Evolutionary conservation across 306 rosid genomes (phyloP), one percentile per base, ranked within the genome.

Genomic region (Crataegus laevigata): DNA sequence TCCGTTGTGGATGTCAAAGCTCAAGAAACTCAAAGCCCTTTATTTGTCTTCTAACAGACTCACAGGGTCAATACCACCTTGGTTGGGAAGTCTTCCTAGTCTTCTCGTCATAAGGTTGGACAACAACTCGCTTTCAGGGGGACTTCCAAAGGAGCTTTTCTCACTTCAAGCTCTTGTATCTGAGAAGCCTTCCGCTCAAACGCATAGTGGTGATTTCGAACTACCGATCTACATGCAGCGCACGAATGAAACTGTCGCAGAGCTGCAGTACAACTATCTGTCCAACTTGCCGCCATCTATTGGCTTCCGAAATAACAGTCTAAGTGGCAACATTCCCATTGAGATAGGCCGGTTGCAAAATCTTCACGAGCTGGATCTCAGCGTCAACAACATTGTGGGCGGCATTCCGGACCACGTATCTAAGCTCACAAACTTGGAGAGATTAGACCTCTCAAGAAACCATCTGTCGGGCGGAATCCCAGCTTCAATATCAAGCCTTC

Each of bases 141-240:
- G 28, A 45, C 9, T 68, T 68, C 72, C 72, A 26, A 68, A 26
- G 24, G 72, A 68, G 38, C 72, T 68, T 68, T 68, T 50, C 36
- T 14, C 36, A 45, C 50, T 68, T 15, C 14, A 43, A 43, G 24
- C 58, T 13, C 50, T 68, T 32, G 24, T 25, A 68, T 42, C 38
- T 0, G 8, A 68, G 28, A 28, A 25, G 32, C 22, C 3, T 68
- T 30, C 34, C 6, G 34, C 6, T 30, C 34, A 4, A 4, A 30
- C 34, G 5, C 6, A 30, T 30, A 30, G 6, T 30, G 34, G 34
- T 30, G 34, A 30, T 30, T 1, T 30, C 6, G 34, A 30, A 30
- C 6, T 68, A 10, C 72, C 72, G 1, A 25, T 42, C 8, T 24
- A 68, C 22, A 6, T 5, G 3, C n/a, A 28, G 8, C 38, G 38